Evolutionary conservation across 1,284 basidiomycete species (phyloP), one percentile per base, ranked within the genome.

Genomic region (Fomitopsis palustris): DNA sequence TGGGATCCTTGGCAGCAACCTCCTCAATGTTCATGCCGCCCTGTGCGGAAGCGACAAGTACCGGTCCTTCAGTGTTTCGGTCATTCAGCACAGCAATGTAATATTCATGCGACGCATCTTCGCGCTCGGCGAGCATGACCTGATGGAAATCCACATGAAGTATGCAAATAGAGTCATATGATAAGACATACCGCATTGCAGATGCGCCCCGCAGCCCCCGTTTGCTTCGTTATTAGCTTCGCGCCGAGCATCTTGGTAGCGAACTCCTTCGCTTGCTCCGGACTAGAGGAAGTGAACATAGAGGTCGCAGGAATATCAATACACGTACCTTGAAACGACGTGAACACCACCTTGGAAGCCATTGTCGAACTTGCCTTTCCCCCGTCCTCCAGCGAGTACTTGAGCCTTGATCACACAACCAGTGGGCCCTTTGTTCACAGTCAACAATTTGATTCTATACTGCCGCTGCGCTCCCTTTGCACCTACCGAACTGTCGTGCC

Each of bases 21-120:
- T 99, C 97, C 77, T 99, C 97, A 72, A 99, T 99, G 81, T 95
- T 97, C 93, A 96, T 96, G 59, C 94, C 94, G 61, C 94, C 94
- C 74, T 98, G 95, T 57, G 85, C 85, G 43, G 97, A 99, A 23
- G 92, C 92, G 62, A 99, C 95, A 58, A 99, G 84, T 27, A 98
- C 96, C 54, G 96, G 93, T 16, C 92, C 88, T 66, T 95, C 90
- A 16, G 90, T 81, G 35, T 85, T 85, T 68, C 97, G 94, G 81
- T 99, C 97, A 74, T 98, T 98, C 61, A 99, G 85, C 52, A 99
- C 86, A 33, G 97, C 97, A 57, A 96, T 92, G 73, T 99, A 99
- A 82, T 99, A 99, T 76, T 99, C 97, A 75, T 99, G 96, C 54
- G 88, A 85, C 51, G 96, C 94, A 60, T 93, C 87, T 64, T 95